Evolutionary conservation across 306 rosid species (phyloP).

Genomic region (Fagus sylvatica): DNA sequence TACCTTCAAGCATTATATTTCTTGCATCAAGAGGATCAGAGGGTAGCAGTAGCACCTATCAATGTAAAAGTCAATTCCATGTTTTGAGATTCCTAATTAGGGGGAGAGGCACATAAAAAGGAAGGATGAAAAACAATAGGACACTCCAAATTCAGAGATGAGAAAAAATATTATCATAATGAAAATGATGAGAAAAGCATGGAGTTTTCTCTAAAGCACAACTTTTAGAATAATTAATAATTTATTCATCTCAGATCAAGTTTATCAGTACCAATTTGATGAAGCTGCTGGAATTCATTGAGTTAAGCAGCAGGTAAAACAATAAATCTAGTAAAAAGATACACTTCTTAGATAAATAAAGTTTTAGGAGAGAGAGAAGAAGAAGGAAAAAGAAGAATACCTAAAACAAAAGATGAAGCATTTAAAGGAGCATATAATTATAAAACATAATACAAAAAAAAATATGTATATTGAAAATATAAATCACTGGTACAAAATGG

Average conservation of each 20-base stretch:
- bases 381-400: not conserved
- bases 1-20: conserved; percentile 98
- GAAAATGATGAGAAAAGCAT: conserved; percentile 1
- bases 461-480: conserved; percentile 13
- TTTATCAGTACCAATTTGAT: not conserved
- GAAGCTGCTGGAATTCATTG: conserved; percentile 3
- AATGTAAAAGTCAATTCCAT: conserved; percentile 17
- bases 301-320: conserved; percentile 15
- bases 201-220: not conserved
- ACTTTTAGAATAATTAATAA: conserved; percentile 11
- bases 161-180: conserved; percentile 5
- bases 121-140: conserved; percentile 2
- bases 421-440: conserved; percentile 1
- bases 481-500: conserved; percentile 17
- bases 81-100: conserved; percentile 24
- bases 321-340: conserved; percentile 19
- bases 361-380: not conserved
- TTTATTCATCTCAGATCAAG: conserved; percentile 5
- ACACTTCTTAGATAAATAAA: not conserved
- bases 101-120: conserved; percentile 13
- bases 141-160: conserved; percentile 15
- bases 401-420: not conserved
- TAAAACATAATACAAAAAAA: conserved; percentile 8
- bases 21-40: conserved; percentile 95
- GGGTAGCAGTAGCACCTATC: conserved; percentile 75